Evolutionary conservation across 371 early-diverging fungal species (phyloP).

Genomic region (Mucor circinelloides): DNA sequence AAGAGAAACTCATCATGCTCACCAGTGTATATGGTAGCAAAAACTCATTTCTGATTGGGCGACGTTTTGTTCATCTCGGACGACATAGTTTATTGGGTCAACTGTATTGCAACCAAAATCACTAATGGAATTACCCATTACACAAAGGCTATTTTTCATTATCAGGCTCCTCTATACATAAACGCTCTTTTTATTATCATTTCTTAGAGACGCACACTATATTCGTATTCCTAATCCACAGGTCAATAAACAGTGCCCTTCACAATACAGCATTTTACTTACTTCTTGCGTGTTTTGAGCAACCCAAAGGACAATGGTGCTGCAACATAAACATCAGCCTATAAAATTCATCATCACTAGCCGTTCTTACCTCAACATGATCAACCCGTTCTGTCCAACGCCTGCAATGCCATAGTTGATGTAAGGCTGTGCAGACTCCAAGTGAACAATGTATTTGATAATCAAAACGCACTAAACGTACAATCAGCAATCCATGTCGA

Average conservation of each 20-base stretch:
- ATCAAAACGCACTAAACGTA: constrained; percentile 64
- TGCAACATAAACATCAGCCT: constrained; percentile 9
- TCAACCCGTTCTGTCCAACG: constrained; percentile 67
- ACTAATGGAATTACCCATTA: background rate
- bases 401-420: constrained; percentile 71
- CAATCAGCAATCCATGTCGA: background rate
- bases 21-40: no score
- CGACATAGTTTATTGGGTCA: no score
- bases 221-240: constrained; percentile 27
- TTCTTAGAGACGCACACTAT: constrained; percentile 17
- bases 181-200: background rate
- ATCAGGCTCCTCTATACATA: background rate
- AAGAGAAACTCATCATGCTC: no score
- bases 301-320: constrained; percentile 49
- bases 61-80: no score
- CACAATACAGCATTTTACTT: background rate
- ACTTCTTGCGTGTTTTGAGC: constrained; percentile 53
- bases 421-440: constrained; percentile 60
- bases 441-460: constrained; percentile 68
- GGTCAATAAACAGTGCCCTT: background rate
- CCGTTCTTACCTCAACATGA: constrained; percentile 67
- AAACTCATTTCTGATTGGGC: no score
- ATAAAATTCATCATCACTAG: background rate
- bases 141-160: background rate
- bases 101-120: background rate